Percentiles rank a stretch among this genome's conserved stretches.
These are phyloP conservation scores for Calocybe indica DNA, from an alignment of 768 basidiomycete genomes.

Conservation along the genomic window DNA sequence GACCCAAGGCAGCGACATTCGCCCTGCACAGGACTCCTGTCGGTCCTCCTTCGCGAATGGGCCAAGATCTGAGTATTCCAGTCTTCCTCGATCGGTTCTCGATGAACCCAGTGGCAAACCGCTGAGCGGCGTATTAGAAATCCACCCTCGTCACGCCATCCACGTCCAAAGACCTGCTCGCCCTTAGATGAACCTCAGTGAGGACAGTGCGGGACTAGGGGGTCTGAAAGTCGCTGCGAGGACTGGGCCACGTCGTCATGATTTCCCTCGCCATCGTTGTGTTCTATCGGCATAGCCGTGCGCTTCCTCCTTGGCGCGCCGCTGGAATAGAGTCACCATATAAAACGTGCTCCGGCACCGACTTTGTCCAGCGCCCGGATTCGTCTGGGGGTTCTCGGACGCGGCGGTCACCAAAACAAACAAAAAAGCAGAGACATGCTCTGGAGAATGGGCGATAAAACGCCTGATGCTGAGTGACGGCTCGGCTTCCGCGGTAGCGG, in stretches of 20 bases:
- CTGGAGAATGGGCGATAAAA: no score
- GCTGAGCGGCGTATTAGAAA: slow-evolving; percentile 66
- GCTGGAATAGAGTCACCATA: no score
- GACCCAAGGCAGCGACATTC: slow-evolving; percentile 66
- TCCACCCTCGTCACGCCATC: slow-evolving; percentile 22
- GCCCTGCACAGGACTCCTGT: slow-evolving; percentile 40
- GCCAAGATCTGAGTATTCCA: slow-evolving; percentile 77
- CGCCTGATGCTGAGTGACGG: no score
- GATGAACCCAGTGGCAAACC: slow-evolving; percentile 53
- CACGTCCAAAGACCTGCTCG: slow-evolving; percentile 35
- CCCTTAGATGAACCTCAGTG: slow-evolving; percentile 21
- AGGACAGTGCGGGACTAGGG: slow-evolving; percentile 22
- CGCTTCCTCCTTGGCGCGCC: not conserved
- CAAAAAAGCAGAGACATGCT: no score
- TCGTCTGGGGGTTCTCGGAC: no score
- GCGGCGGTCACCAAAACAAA: no score
- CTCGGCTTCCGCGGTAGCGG: no score
- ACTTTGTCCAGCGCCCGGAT: no score
- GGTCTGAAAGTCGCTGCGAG: slow-evolving; percentile 55
- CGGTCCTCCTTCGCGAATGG: slow-evolving; percentile 52
- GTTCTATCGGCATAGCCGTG: slow-evolving; percentile 11
- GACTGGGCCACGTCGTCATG: slow-evolving; percentile 34
- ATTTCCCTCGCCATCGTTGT: not conserved
- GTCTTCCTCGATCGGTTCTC: slow-evolving; percentile 59
- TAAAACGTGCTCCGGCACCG: no score